Percentiles rank a stretch among this genome's conserved stretches.
These are phyloP conservation scores for Hansfordia pulvinata DNA, from an alignment of 2,329 filamentous ascomycete species.

Conservation along the genomic window DNA sequence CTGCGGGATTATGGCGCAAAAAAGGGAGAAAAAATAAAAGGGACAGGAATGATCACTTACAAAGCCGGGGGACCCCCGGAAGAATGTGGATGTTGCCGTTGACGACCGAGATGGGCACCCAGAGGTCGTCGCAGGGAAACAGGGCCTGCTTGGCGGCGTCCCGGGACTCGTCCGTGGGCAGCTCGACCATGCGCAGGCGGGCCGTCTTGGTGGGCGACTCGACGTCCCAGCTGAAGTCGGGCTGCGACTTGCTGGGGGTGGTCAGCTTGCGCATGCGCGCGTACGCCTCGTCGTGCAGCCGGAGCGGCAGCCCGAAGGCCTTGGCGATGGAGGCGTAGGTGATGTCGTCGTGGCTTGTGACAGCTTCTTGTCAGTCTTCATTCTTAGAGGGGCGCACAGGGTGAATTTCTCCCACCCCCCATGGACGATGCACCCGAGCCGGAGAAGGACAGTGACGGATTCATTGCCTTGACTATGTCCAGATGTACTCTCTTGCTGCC, in stretches of 20 bases:
- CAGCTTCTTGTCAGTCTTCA: slow-evolving; percentile 27
- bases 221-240: slow-evolving; percentile 71
- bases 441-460: no score
- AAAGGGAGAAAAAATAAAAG: no score
- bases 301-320: slow-evolving; percentile 66
- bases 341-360: slow-evolving; percentile 92
- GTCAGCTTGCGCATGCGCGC: slow-evolving; percentile 74
- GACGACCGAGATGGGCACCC: slow-evolving; percentile 81
- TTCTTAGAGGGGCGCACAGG: no score
- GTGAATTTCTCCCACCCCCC: no score
- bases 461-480: no score
- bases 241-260: slow-evolving; percentile 57
- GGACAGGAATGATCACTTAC: slow-evolving; percentile 21
- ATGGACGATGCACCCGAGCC: no score
- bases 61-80: slow-evolving; percentile 77
- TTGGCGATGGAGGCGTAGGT: slow-evolving; percentile 91
- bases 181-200: slow-evolving; percentile 78
- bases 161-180: slow-evolving; percentile 60
- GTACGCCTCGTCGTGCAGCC: slow-evolving; percentile 64
- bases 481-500: slow-evolving; percentile 1
- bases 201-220: slow-evolving; percentile 68
- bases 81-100: slow-evolving; percentile 91
- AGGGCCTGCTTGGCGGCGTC: slow-evolving; percentile 59
- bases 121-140: slow-evolving; percentile 68
- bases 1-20: no score